A percentile compares a stretch with the other conserved stretches of the same genome.
These are phyloP conservation scores for Penicillium verrucosum DNA, from an alignment of 2,329 filamentous ascomycete species.

Conservation along the genomic window DNA sequence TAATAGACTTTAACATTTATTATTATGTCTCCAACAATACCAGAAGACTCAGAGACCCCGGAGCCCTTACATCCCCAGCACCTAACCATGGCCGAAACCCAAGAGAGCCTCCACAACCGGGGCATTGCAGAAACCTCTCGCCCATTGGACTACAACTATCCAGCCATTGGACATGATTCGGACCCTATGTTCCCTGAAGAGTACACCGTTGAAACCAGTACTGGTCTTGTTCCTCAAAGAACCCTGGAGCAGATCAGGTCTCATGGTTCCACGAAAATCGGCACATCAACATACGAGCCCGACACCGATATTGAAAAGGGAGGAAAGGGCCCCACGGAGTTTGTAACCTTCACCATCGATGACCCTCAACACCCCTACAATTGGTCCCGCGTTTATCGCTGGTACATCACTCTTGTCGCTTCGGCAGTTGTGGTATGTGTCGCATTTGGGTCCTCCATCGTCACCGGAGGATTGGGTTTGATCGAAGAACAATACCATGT, in stretches of 20 bases:
- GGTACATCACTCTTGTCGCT: conserved; percentile 80
- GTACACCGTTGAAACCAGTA: conserved; percentile 21
- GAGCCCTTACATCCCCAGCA: background rate
- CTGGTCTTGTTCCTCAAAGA: conserved; percentile 20
- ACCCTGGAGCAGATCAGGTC: conserved; percentile 21
- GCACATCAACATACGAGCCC: conserved; percentile 1
- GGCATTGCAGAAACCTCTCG: conserved; percentile 25
- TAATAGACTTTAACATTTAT: background rate
- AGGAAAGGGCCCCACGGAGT: conserved; percentile 17
- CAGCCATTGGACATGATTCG: conserved; percentile 22
- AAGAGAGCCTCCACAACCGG: conserved; percentile 20
- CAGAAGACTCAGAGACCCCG: conserved; percentile 1
- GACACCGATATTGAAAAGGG: conserved; percentile 29
- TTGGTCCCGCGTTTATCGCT: conserved; percentile 70
- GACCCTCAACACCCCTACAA: conserved; percentile 77
- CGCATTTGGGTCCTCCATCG: conserved; percentile 65
- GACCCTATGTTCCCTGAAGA: conserved; percentile 24
- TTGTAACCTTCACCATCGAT: conserved; percentile 62
- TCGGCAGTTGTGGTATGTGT: conserved; percentile 68
- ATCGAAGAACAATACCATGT: conserved; percentile 63
- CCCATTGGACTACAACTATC: conserved; percentile 31
- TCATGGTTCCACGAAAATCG: conserved; percentile 6
- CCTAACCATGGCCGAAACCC: conserved; percentile 17
- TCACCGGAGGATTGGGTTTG: conserved; percentile 68
- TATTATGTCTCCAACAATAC: conserved; percentile 11